Evolutionary conservation across 176 grass and related monocot genomes (phyloP).

Genomic region (Typha latifolia): DNA sequence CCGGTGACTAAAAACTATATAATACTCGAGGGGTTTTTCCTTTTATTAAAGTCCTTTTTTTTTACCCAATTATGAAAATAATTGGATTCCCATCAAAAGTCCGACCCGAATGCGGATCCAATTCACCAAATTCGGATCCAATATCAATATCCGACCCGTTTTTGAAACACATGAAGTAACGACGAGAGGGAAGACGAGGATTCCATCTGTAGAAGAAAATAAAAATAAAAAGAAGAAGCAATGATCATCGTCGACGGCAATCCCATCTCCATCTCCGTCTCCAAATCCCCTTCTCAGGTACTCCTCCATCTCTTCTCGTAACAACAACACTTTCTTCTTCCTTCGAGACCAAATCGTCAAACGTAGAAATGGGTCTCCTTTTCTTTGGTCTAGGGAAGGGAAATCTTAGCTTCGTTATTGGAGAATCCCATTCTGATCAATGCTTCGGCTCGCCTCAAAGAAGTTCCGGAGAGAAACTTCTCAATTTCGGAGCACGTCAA

Average conservation of each 20-base stretch:
- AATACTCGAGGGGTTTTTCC: too few relatives aligned
- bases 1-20: too few relatives aligned
- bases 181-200: not conserved
- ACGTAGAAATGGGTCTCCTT: not conserved
- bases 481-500: conserved; percentile 25
- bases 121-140: too few relatives aligned
- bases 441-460: conserved; percentile 43
- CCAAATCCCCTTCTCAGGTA: conserved; percentile 1
- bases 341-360: not conserved
- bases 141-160: too few relatives aligned
- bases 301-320: conserved; percentile 1
- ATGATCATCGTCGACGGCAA: conserved; percentile 78
- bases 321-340: not conserved
- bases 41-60: too few relatives aligned
- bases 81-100: too few relatives aligned
- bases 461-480: conserved; percentile 33
- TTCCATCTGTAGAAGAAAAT: not conserved
- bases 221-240: not conserved
- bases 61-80: too few relatives aligned
- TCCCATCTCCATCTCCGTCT: conserved; percentile 16
- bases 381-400: conserved; percentile 27
- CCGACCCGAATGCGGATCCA: too few relatives aligned
- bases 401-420: conserved; percentile 44
- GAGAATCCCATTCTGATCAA: conserved; percentile 33
- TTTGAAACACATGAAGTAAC: too few relatives aligned